Evolutionary conservation across 106 monocot species (phyloP).

Genomic region (Hemerocallis citrina): DNA sequence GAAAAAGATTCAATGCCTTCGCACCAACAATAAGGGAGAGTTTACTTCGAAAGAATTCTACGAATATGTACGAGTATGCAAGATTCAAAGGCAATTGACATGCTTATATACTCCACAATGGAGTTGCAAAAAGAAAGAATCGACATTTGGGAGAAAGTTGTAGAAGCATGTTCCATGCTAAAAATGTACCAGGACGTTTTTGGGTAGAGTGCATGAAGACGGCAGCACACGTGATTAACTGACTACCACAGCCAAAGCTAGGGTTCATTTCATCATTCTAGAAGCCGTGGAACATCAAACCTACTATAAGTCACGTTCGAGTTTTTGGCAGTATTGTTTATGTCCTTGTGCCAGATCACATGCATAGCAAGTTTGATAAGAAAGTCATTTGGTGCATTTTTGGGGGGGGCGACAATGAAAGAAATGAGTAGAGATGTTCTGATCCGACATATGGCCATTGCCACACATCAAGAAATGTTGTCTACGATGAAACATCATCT

Average conservation of each 20-base stretch:
- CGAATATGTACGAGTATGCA: too few species aligned
- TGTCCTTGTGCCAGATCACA: neutral
- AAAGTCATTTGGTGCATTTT: neutral
- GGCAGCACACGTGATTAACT: neutral
- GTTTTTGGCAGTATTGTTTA: neutral
- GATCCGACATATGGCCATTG: neutral
- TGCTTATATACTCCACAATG: too few species aligned
- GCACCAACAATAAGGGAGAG: too few species aligned
- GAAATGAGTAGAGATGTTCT: neutral
- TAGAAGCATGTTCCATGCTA: neutral
- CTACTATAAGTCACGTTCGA: neutral
- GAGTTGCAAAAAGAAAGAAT: constrained; percentile 1
- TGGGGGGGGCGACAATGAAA: neutral
- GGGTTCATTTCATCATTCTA: neutral
- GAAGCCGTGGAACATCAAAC: neutral
- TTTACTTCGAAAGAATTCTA: too few species aligned
- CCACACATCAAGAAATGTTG: neutral
- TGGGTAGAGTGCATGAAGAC: neutral
- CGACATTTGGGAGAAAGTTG: constrained; percentile 6
- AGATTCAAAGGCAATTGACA: too few species aligned
- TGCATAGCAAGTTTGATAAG: neutral
- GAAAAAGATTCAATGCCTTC: too few species aligned
- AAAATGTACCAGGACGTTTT: neutral
- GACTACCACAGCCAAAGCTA: neutral
- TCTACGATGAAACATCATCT: neutral